Percentiles rank a stretch among this genome's conserved stretches.
Conservation (phyloP, 2,329 filamentous ascomycete species). For the Metarhizium sp. region DNA sequence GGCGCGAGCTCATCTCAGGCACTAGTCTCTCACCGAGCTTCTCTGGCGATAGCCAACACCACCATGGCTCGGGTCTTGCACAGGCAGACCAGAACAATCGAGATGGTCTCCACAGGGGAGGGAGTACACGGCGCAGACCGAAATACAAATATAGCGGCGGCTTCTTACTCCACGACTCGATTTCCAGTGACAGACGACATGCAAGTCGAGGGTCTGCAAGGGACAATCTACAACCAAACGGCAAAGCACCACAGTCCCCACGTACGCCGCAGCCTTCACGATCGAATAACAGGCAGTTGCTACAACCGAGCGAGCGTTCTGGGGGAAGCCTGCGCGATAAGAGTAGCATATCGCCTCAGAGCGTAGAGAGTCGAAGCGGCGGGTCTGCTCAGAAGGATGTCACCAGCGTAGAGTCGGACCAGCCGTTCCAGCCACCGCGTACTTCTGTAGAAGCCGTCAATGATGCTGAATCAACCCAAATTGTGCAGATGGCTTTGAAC, state of each 20-base stretch:
- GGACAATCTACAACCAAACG: constrained; percentile 13
- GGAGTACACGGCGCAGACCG: constrained; percentile 22
- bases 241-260: constrained; percentile 7
- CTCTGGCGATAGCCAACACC: constrained; percentile 2
- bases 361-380: not conserved
- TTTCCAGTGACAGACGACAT: constrained; percentile 23
- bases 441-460: constrained; percentile 21
- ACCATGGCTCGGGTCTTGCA: constrained; percentile 4
- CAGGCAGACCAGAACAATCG: not conserved
- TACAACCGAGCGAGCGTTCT: not conserved
- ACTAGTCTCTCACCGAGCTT: constrained; percentile 10
- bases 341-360: not conserved
- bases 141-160: constrained; percentile 38
- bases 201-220: constrained; percentile 20
- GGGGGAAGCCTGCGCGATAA: not conserved
- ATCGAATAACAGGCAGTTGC: not conserved
- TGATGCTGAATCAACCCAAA: constrained; percentile 74
- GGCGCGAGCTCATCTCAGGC: constrained; percentile 10
- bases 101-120: constrained; percentile 10
- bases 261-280: constrained; percentile 1
- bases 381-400: not conserved
- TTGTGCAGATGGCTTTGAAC: constrained; percentile 85
- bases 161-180: constrained; percentile 40
- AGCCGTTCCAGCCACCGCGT: not conserved
- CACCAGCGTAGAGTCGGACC: not conserved